Evolutionary conservation across 2,329 filamentous ascomycete species (phyloP).

Genomic region (Colletotrichum graminicola): DNA sequence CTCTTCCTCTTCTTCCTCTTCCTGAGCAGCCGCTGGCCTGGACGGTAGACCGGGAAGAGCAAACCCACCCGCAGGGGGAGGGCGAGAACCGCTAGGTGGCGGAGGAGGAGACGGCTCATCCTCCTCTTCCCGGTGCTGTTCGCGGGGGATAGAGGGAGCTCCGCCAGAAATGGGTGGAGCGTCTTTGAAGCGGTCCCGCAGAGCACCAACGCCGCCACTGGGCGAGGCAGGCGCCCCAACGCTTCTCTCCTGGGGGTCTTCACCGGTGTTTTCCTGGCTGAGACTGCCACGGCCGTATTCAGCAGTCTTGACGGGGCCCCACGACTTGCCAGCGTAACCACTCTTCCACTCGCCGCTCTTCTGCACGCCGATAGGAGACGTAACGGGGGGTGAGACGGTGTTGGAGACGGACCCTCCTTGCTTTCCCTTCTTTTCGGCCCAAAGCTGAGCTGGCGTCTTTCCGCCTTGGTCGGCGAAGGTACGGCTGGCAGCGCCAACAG

Average conservation of each 20-base stretch:
- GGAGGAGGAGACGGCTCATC: slow-evolving; percentile 64
- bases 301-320: slow-evolving; percentile 84
- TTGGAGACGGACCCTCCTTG: slow-evolving; percentile 69
- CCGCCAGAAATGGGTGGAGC: slow-evolving; percentile 75
- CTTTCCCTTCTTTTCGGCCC: slow-evolving; percentile 96
- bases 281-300: slow-evolving; percentile 73
- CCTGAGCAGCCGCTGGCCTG: slow-evolving; percentile 66
- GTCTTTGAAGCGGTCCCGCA: slow-evolving; percentile 87
- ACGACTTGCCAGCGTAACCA: slow-evolving; percentile 89
- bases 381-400: slow-evolving; percentile 55
- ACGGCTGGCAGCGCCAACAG: slow-evolving; percentile 84
- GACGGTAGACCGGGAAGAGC: slow-evolving; percentile 82
- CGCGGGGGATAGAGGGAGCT: slow-evolving; percentile 44
- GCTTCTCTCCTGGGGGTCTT: slow-evolving; percentile 55
- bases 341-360: slow-evolving; percentile 92
- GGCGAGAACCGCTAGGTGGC: slow-evolving; percentile 68
- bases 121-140: slow-evolving; percentile 48
- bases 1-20: slow-evolving; percentile 69
- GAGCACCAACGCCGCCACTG: slow-evolving; percentile 75
- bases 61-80: slow-evolving; percentile 80
- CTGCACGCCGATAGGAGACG: slow-evolving; percentile 74
- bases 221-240: slow-evolving; percentile 66
- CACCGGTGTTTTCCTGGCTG: slow-evolving; percentile 74
- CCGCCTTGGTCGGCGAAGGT: slow-evolving; percentile 95
- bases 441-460: slow-evolving; percentile 96